Conservation (phyloP, 1,284 basidiomycete genomes). For the Schizopora paradoxa region DNA sequence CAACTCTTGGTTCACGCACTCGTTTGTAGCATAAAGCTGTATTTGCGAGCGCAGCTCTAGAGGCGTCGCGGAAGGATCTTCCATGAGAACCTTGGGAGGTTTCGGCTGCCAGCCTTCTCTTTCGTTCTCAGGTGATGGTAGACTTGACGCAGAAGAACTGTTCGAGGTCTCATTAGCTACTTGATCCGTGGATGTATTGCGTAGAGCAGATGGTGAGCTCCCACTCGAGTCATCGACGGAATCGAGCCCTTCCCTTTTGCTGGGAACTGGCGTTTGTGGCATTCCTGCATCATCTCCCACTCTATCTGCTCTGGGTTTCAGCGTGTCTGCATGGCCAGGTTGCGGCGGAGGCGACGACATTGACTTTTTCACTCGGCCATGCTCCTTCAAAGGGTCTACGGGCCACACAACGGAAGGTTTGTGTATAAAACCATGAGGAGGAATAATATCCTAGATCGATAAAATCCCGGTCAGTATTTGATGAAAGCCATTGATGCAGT, state of each 20-base stretch:
- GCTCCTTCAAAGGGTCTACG: slow-evolving; percentile 33
- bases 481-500: too few species aligned
- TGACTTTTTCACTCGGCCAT: slow-evolving; percentile 36
- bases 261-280: background rate
- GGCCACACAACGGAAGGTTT: slow-evolving; percentile 57
- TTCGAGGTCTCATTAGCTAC: slow-evolving; percentile 3
- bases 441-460: slow-evolving; percentile 52
- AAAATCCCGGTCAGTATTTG: slow-evolving; percentile 31
- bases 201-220: background rate
- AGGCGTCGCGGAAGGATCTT: slow-evolving; percentile 39
- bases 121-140: slow-evolving; percentile 14
- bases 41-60: slow-evolving; percentile 62
- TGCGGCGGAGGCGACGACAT: slow-evolving; percentile 40
- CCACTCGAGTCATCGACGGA: background rate
- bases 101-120: slow-evolving; percentile 45
- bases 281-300: slow-evolving; percentile 22
- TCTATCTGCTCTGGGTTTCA: slow-evolving; percentile 33
- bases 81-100: slow-evolving; percentile 56
- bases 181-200: background rate
- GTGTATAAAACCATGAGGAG: slow-evolving; percentile 54
- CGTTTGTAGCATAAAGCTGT: slow-evolving; percentile 79
- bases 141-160: background rate
- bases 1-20: slow-evolving; percentile 33
- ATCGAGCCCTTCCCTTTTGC: background rate
- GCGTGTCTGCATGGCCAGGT: slow-evolving; percentile 47